These are phyloP conservation scores for Coemansia asiatica DNA, from an alignment of 192 early-diverging fungal species.

Conservation along the genomic window DNA sequence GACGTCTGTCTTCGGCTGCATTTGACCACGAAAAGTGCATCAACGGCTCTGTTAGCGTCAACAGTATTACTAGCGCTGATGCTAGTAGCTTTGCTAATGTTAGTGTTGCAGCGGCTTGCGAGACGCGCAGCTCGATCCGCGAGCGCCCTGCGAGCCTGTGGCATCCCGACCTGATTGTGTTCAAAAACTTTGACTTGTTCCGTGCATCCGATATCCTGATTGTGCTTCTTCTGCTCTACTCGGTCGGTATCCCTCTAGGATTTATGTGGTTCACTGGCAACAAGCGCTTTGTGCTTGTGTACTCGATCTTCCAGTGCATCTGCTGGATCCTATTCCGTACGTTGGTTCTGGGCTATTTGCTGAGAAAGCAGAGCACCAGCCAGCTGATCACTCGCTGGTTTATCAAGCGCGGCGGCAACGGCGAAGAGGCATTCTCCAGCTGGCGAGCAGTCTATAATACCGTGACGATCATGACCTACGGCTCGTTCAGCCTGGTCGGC, in stretches of 20 bases:
- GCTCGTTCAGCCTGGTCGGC: conserved; percentile 80
- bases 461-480: conserved; percentile 87
- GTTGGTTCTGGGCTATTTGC: conserved; percentile 71
- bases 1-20: conserved; percentile 27
- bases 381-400: conserved; percentile 89
- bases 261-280: conserved; percentile 37
- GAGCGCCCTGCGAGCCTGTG: conserved; percentile 57
- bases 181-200: conserved; percentile 90
- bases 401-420: conserved; percentile 88
- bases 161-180: conserved; percentile 81
- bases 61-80: not conserved
- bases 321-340: conserved; percentile 88
- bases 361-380: conserved; percentile 76
- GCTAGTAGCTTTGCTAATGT: conserved; percentile 1
- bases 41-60: not conserved
- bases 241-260: conserved; percentile 64
- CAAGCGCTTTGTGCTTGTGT: conserved; percentile 36
- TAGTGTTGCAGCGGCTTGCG: not conserved
- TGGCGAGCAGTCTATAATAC: conserved; percentile 98
- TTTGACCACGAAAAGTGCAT: conserved; percentile 17
- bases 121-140: conserved; percentile 31
- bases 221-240: conserved; percentile 72
- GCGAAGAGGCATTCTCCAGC: conserved; percentile 84
- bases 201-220: conserved; percentile 82
- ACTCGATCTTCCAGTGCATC: conserved; percentile 71